These are phyloP conservation scores for Hypoxylon crocopeplum DNA, from an alignment of 495 filamentous ascomycete species.

Conservation along the genomic window DNA sequence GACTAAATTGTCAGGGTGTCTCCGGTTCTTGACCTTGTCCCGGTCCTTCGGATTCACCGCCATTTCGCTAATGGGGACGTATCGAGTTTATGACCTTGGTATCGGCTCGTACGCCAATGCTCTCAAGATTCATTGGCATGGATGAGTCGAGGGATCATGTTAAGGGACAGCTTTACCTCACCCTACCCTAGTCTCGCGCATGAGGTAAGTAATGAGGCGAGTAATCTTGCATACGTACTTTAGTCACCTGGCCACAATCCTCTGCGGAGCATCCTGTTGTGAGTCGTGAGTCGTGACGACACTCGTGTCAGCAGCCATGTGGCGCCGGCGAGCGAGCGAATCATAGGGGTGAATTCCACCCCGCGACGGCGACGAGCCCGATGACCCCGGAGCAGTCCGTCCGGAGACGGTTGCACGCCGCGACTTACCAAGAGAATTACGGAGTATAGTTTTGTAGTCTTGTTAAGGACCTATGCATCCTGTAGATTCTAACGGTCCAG, in stretches of 20 bases:
- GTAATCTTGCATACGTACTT: conserved; percentile 1
- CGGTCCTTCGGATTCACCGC: conserved; percentile 27
- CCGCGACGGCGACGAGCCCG: neutral
- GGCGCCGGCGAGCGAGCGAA: conserved; percentile 8
- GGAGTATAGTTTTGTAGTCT: neutral
- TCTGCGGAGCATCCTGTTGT: conserved; percentile 17
- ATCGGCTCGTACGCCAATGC: conserved; percentile 4
- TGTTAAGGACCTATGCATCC: too few relatives aligned
- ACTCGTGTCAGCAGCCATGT: conserved; percentile 1
- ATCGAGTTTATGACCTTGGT: neutral
- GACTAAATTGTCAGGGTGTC: neutral
- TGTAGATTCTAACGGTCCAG: too few relatives aligned
- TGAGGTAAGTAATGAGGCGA: conserved; percentile 1
- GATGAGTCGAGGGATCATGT: too few relatives aligned
- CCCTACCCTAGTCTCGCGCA: too few relatives aligned
- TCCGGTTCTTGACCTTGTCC: conserved; percentile 12
- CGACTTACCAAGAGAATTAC: neutral
- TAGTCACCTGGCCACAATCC: conserved; percentile 21
- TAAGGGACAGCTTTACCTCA: too few relatives aligned
- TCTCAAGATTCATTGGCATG: neutral
- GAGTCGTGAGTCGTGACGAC: conserved; percentile 8
- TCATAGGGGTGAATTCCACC: conserved; percentile 7
- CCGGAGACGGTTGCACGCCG: conserved; percentile 19
- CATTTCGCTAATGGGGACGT: conserved; percentile 2
- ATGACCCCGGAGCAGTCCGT: conserved; percentile 12